phyloP scores from a whole-genome alignment of 371 early-diverging fungal species.

The Mortierella sp. region DNA sequence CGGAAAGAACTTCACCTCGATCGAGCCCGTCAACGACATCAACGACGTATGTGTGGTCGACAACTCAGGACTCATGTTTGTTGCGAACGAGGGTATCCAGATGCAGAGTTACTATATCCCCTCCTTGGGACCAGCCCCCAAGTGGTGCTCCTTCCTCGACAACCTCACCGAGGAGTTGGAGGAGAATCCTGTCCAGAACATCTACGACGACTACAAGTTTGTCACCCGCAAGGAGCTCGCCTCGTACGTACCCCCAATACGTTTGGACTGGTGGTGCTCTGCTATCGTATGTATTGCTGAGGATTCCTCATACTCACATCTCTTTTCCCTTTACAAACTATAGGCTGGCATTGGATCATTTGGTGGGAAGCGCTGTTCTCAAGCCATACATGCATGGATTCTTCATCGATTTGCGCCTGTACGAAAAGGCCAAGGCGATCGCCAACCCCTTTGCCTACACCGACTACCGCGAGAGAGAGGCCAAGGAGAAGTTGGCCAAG shows the following conservation, averaged over 20 bases:
- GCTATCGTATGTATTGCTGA: background rate
- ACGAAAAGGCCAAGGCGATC: conserved; percentile 95
- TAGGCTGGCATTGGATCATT: conserved; percentile 91
- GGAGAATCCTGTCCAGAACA: conserved; percentile 86
- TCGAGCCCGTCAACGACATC: conserved; percentile 93
- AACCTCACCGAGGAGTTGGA: conserved; percentile 98
- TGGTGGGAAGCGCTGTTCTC: conserved; percentile 94
- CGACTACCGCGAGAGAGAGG: conserved; percentile 83
- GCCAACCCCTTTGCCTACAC: conserved; percentile 98
- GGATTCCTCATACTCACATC: background rate
- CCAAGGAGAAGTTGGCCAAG: conserved; percentile 88
- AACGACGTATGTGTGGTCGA: conserved; percentile 92
- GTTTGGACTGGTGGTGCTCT: background rate
- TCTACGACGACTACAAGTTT: conserved; percentile 99
- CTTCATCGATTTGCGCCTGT: conserved; percentile 95
- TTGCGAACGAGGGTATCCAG: conserved; percentile 95
- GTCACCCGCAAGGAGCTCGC: conserved; percentile 92
- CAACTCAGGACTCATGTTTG: conserved; percentile 91
- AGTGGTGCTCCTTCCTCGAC: conserved; percentile 97
- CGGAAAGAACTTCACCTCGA: conserved; percentile 89
- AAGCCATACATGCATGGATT: conserved; percentile 99
- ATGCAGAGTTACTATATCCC: conserved; percentile 97
- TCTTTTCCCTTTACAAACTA: background rate
- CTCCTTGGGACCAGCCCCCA: conserved; percentile 94
- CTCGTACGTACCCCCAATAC: conserved; percentile 38